Evolutionary conservation across 352 stramenopile genomes (phyloP).

Genomic region (Pythium graminicola): DNA sequence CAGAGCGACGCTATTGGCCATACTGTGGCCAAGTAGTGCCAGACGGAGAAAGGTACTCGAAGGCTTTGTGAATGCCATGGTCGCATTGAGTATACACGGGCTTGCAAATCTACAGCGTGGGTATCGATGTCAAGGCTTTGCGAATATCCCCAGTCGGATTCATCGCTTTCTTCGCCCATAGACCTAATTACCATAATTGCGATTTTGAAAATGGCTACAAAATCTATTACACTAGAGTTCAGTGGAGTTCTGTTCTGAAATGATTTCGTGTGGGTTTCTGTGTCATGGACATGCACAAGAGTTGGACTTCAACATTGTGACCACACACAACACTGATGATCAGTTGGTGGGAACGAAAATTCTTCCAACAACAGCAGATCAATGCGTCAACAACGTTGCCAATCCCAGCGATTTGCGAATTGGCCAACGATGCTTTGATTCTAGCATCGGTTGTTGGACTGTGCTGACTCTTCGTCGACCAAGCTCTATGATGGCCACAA

Average conservation of each 20-base stretch:
- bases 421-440: too few relatives aligned
- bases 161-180: conserved; percentile 5
- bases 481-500: too few relatives aligned
- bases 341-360: too few relatives aligned
- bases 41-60: conserved; percentile 9
- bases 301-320: conserved; percentile 11
- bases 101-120: conserved; percentile 3
- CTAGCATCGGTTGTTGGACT: too few relatives aligned
- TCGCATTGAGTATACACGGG: conserved; percentile 6
- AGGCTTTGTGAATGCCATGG: conserved; percentile 17
- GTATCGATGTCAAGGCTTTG: conserved; percentile 13
- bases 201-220: too few relatives aligned
- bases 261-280: background rate
- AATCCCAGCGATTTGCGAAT: too few relatives aligned
- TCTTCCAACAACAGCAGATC: too few relatives aligned
- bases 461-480: too few relatives aligned
- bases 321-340: too few relatives aligned
- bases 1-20: conserved; percentile 27
- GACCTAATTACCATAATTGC: too few relatives aligned
- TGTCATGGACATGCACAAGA: background rate
- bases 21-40: conserved; percentile 7
- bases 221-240: too few relatives aligned
- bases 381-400: too few relatives aligned
- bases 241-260: conserved; percentile 2
- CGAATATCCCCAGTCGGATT: conserved; percentile 15